Evolutionary conservation across 306 rosid species (phyloP).

Genomic region (Fragaria nilgerrensis): DNA sequence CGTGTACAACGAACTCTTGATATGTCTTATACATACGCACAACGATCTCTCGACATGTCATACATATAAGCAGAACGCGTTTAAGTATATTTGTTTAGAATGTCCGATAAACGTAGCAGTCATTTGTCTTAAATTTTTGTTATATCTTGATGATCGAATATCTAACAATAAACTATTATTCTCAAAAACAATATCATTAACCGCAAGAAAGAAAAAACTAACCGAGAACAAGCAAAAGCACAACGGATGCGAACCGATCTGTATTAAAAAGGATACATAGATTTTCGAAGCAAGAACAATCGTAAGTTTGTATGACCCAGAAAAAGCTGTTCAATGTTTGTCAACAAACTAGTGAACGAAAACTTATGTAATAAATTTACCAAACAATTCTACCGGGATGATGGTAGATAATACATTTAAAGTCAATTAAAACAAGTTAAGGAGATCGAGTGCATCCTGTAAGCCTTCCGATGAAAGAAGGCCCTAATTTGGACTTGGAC

Average conservation of each 20-base stretch:
- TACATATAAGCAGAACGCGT: no score
- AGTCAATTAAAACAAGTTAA: not conserved
- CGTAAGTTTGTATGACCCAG: not conserved
- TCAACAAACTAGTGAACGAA: not conserved
- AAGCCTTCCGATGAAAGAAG: slow-evolving; percentile 25
- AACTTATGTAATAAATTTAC: not conserved
- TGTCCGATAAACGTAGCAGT: no score
- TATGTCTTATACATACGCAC: no score
- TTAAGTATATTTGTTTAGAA: no score
- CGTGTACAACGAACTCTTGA: no score
- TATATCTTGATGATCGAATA: no score
- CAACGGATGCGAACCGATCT: not conserved
- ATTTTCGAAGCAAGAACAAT: not conserved
- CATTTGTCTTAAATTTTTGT: no score
- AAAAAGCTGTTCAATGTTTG: not conserved
- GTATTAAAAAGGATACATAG: not conserved
- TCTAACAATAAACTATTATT: no score
- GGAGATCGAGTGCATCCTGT: slow-evolving; percentile 29
- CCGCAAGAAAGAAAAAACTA: not conserved
- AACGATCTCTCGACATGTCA: no score
- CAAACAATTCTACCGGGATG: not conserved
- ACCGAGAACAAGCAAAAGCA: not conserved
- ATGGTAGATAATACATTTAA: not conserved
- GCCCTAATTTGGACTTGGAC: slow-evolving; percentile 9
- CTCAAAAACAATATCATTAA: not conserved